A percentile compares a stretch with the other conserved stretches of the same genome.
These are phyloP conservation scores for Ilyonectria mors-panacis DNA, from an alignment of 2,329 filamentous ascomycete genomes.

Conservation along the genomic window DNA sequence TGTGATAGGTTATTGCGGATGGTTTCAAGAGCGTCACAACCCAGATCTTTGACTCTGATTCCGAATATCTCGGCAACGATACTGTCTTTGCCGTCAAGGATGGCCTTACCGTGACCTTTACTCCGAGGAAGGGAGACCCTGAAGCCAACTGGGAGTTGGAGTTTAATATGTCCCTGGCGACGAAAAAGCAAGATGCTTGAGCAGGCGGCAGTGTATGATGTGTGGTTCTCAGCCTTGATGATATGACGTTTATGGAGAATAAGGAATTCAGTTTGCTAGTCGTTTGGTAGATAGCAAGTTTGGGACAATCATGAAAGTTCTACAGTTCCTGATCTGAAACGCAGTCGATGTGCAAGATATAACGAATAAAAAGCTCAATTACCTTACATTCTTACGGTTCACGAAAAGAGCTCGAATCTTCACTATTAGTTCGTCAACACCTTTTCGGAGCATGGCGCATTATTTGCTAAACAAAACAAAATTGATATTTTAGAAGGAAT, in stretches of 20 bases:
- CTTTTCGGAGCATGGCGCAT: too few relatives aligned
- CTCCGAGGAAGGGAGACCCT: conserved; percentile 41
- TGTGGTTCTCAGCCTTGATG: background rate
- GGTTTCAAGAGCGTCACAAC: conserved; percentile 78
- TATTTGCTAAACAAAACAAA: too few relatives aligned
- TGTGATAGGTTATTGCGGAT: conserved; percentile 59
- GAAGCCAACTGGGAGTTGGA: conserved; percentile 40
- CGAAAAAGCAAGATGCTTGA: background rate
- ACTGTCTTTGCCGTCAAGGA: conserved; percentile 44
- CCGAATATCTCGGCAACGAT: conserved; percentile 40
- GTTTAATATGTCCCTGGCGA: conserved; percentile 33
- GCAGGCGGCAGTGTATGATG: background rate
- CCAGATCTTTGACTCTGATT: conserved; percentile 67
- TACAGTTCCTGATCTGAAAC: too few relatives aligned
- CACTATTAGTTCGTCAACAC: too few relatives aligned
- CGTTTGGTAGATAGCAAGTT: background rate
- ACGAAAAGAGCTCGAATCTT: too few relatives aligned
- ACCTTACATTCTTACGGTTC: too few relatives aligned
- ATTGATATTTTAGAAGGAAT: too few relatives aligned
- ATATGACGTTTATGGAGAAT: background rate
- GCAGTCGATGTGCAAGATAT: too few relatives aligned
- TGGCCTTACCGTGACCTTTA: conserved; percentile 39
- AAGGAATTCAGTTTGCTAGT: background rate
- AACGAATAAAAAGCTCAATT: too few relatives aligned
- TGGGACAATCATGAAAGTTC: background rate